Evolutionary conservation across 768 basidiomycete species (phyloP), one percentile per base, ranked within the genome.

Genomic region (Wakefieldia striispora): DNA sequence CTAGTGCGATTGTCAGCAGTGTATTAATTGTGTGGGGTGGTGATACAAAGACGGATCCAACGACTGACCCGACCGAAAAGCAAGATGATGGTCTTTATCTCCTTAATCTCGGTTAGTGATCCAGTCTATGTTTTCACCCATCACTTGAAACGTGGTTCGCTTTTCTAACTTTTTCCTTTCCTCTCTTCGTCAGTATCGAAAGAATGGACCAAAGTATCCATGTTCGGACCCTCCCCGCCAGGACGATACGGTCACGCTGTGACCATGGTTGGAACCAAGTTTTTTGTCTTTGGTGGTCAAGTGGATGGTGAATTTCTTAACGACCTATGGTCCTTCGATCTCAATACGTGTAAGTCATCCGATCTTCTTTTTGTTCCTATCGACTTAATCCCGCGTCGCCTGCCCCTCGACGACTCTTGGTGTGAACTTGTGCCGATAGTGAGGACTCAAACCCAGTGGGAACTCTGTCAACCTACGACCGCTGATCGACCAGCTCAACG

Each of bases 21-120:
- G 95, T 97, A 43, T 75, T 99, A 51, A 89, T 98, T 51, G 87
- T 97, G 4, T 99, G 97, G 97, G 97, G 97, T 27, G 97, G 95
- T 21, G 97, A 99, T 65, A 97, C 95, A 4, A 95, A 92, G 70
- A 82, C 84, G 13, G 85, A 86, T 59, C 73, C 74, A 20, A 80
- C 75, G 67, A 72, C 77, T 27, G 80, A 76, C 57, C 75, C 75
- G 9, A 72, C 75, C 10, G 92, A 93, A 52, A 83, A 80, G 57
- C 90, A 94, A 70, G 97, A 98, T 65, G 91, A 97, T 67, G 88
- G 83, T 0, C 73, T 98, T 38, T 98, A 98, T 75, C 76, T 99
- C 10, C 76, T 99, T 40, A 98, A 98, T 67, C 80, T 97, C 33
- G 85, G 95, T 95, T 65, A 58, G 89, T 76, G 33, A 33, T 53